These are phyloP conservation scores for Linum trigynum DNA, from an alignment of 345 rosid species.

Conservation along the genomic window DNA sequence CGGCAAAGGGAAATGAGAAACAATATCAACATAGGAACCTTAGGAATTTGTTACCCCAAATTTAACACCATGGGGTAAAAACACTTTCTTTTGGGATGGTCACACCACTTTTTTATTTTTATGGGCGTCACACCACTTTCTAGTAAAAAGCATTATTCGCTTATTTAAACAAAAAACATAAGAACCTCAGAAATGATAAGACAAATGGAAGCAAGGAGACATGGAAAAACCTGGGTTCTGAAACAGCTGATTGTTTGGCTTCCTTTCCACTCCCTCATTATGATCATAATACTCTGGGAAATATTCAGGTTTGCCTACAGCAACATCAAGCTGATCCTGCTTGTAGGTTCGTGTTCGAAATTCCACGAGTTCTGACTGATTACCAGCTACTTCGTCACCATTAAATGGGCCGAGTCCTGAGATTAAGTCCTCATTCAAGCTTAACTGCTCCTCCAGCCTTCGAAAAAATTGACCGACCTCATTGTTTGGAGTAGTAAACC, in stretches of 20 bases:
- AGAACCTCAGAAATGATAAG: too few relatives aligned
- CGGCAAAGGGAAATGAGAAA: too few relatives aligned
- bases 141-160: slow-evolving; percentile 20
- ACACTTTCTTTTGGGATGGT: too few relatives aligned
- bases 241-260: slow-evolving; percentile 28
- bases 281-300: slow-evolving; percentile 1
- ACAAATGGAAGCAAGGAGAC: too few relatives aligned
- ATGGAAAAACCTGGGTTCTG: slow-evolving; percentile 49
- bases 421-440: slow-evolving; percentile 55
- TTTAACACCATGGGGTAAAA: too few relatives aligned
- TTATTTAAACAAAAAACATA: too few relatives aligned
- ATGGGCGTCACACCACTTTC: slow-evolving; percentile 10
- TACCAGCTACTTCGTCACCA: slow-evolving; percentile 24
- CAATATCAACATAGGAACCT: too few relatives aligned
- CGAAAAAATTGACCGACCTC: slow-evolving; percentile 46
- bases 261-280: slow-evolving; percentile 16
- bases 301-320: slow-evolving; percentile 16
- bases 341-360: slow-evolving; percentile 20
- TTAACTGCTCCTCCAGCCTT: slow-evolving; percentile 70
- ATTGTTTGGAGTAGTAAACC: slow-evolving; percentile 21
- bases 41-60: too few relatives aligned
- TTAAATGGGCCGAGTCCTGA: slow-evolving; percentile 31
- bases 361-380: slow-evolving; percentile 18
- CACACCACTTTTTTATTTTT: too few relatives aligned
- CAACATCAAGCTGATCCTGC: slow-evolving; percentile 23